Base-by-base conservation (phyloP, 2,329 filamentous ascomycete species). In the Chaetomium olivaceum region DNA sequence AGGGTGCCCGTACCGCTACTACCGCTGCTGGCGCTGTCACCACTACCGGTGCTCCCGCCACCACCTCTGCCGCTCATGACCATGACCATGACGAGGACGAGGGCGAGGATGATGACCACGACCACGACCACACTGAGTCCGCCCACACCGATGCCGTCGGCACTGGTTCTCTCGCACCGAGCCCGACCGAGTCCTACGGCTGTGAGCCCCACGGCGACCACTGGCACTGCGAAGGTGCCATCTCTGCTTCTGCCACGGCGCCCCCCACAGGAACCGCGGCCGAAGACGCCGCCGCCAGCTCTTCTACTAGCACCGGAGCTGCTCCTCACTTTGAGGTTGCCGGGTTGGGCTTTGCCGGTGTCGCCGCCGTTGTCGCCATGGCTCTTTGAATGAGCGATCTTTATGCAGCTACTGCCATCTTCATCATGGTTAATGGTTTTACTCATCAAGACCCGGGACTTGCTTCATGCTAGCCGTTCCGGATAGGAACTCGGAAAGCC, bases 191-290 rank as follows among this genome's bases (percentile, higher is more conserved):
- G 63, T 71, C 69, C 7, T 67, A 66, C 31, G 70, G 70, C 29
- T 72, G 71, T 52, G 62, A 66, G 29, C 25, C 70, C 8, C 71
- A 72, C 39, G 70, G 71, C 25, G 71, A 72, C 50, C 71, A 72
- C 62, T 72, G 70, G 71, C 69, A 72, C 56, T 71, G 70, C 59
- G 43, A 61, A 21, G 67, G 68, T 29, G 61, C 67, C 14, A 43
- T 55, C 43, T 64, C 63, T 12, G 58, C 64, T 6, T 52, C 58
- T 3, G 21, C 39, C 33, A 36, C 56, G 11, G 23, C 31, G 48
- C 19, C 66, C 39, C 36, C 63, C 58, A 59, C 39, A 16, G 23
- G 6, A 23, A 43, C n/a, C 16, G 19, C 39, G 21, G 25, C 63
- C 3, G 11, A 16, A 4, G 31, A 33, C 21, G 55, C 58, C 8